Evolutionary conservation across 2,329 filamentous ascomycete species (phyloP).

Genomic region (Curvularia verruculosa): DNA sequence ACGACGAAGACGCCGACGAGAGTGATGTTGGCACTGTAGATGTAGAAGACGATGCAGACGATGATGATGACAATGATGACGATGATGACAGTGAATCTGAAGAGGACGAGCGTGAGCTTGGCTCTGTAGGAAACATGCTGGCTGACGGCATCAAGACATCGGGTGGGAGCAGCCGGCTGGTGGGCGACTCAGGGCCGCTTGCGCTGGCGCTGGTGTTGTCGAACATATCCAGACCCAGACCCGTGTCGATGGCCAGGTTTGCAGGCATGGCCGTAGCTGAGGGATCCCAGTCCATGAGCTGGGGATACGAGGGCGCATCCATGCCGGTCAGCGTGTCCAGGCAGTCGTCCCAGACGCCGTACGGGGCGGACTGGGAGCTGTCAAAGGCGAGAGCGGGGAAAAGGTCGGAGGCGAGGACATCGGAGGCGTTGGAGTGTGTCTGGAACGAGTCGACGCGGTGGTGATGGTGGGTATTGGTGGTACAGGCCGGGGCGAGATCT

Average conservation of each 20-base stretch:
- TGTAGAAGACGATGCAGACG: background rate
- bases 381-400: background rate
- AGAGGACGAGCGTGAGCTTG: background rate
- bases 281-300: constrained; percentile 12
- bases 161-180: constrained; percentile 4
- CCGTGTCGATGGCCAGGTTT: background rate
- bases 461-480: background rate
- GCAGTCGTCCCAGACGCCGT: constrained; percentile 8
- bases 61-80: background rate
- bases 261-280: background rate
- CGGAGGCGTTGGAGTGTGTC: background rate
- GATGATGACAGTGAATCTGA: background rate
- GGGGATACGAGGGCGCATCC: constrained; percentile 4
- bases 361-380: background rate
- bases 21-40: background rate
- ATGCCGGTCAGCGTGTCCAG: constrained; percentile 5
- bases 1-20: constrained; percentile 1
- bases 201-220: background rate
- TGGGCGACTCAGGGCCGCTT: constrained; percentile 1
- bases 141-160: background rate
- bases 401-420: background rate
- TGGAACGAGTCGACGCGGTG: constrained; percentile 8
- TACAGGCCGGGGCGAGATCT: background rate
- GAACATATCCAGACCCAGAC: background rate
- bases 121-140: background rate